Conservation (phyloP, 176 grass and related monocot genomes). For the Poa annua region DNA sequence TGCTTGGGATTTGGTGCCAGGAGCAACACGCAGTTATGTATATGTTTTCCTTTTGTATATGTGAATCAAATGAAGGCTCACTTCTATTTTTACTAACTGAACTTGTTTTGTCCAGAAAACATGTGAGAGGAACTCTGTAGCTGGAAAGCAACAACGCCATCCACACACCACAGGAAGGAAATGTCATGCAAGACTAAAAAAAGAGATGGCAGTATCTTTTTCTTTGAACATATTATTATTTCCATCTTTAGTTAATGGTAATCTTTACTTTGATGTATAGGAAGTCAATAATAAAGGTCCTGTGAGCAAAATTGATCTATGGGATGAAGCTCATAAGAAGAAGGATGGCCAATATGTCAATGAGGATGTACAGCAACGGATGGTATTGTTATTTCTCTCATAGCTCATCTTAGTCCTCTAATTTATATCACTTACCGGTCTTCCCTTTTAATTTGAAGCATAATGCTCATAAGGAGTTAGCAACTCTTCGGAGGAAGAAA, state of each 20-base stretch:
- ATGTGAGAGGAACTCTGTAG: not conserved
- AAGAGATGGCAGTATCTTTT: not conserved
- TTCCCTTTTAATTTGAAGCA: not conserved
- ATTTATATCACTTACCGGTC: not conserved
- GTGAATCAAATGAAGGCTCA: not conserved
- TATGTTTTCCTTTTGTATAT: not conserved
- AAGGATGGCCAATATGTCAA: not conserved
- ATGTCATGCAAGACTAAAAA: not conserved
- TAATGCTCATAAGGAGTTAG: not conserved
- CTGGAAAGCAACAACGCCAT: not conserved
- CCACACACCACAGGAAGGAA: slow-evolving; percentile 4
- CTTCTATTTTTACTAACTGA: not conserved
- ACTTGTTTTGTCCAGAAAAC: not conserved
- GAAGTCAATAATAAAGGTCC: not conserved
- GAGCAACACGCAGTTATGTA: not conserved
- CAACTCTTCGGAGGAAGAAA: not conserved
- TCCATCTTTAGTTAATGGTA: not conserved
- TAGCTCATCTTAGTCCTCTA: not conserved
- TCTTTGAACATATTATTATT: not conserved
- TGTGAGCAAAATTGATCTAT: not conserved
- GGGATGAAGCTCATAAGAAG: slow-evolving; percentile 27
- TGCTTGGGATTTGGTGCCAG: not conserved
- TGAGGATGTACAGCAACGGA: not conserved
- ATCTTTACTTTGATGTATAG: not conserved
- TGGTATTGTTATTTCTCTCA: not conserved